Conservation (phyloP, 495 filamentous ascomycete genomes). For the Hypoxylon intermedium region DNA sequence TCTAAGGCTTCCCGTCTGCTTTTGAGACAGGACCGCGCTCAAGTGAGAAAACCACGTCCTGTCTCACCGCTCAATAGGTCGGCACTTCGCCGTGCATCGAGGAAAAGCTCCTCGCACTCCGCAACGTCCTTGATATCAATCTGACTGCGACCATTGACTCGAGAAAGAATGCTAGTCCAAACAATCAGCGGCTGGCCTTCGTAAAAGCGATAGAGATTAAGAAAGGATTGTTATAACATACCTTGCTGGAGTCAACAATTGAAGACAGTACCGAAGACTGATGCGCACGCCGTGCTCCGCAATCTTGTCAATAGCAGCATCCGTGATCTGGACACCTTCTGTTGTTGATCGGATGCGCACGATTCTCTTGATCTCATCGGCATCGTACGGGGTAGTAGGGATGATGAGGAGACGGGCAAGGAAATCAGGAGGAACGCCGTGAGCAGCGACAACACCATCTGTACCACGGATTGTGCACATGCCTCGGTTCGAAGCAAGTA, state of each 20-base stretch:
- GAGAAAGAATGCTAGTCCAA: slow-evolving; percentile 59
- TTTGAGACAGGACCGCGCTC: slow-evolving; percentile 29
- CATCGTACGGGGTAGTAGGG: slow-evolving; percentile 83
- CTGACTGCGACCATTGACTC: slow-evolving; percentile 70
- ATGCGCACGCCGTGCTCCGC: slow-evolving; percentile 83
- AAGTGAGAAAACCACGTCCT: slow-evolving; percentile 67
- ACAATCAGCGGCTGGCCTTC: background rate
- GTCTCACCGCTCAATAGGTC: slow-evolving; percentile 68
- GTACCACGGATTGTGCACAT: slow-evolving; percentile 87
- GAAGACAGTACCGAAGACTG: slow-evolving; percentile 89
- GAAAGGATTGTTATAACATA: slow-evolving; percentile 35
- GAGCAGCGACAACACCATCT: slow-evolving; percentile 81
- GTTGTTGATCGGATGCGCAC: slow-evolving; percentile 80
- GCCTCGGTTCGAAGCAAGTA: slow-evolving; percentile 95
- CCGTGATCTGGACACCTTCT: slow-evolving; percentile 79
- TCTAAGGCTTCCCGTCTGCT: slow-evolving; percentile 24
- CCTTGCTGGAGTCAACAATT: slow-evolving; percentile 86
- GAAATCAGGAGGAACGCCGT: slow-evolving; percentile 92
- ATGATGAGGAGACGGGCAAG: slow-evolving; percentile 93
- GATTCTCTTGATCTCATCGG: slow-evolving; percentile 88
- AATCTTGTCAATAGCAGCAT: slow-evolving; percentile 83
- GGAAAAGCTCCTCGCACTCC: slow-evolving; percentile 90
- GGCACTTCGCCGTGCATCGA: slow-evolving; percentile 87
- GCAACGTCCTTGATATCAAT: slow-evolving; percentile 83
- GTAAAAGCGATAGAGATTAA: background rate